These are phyloP conservation scores for Barnettozyma salicaria DNA, from an alignment of 805 yeast genomes.

Conservation along the genomic window DNA sequence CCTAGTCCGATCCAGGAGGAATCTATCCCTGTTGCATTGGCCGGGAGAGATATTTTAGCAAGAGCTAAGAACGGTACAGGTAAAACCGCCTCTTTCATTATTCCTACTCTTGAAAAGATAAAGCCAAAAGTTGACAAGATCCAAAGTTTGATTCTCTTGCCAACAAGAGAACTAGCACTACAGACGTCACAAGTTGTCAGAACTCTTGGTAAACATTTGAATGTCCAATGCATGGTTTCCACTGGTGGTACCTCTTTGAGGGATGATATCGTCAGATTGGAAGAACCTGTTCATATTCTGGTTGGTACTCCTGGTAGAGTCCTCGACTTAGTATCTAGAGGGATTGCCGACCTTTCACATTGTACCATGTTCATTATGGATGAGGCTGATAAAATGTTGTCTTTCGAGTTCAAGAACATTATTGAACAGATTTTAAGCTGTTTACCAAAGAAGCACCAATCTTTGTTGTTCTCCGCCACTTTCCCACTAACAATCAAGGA, in stretches of 20 bases:
- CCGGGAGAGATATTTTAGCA: constrained; percentile 94
- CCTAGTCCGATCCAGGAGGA: constrained; percentile 99
- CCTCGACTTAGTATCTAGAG: constrained; percentile 85
- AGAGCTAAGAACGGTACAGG: constrained; percentile 99
- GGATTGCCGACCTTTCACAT: constrained; percentile 78
- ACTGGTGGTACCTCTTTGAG: constrained; percentile 95
- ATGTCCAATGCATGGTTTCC: constrained; percentile 92
- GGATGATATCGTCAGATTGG: constrained; percentile 90
- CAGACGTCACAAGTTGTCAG: constrained; percentile 97
- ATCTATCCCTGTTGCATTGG: constrained; percentile 89
- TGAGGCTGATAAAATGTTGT: constrained; percentile 96
- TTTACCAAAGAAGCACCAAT: constrained; percentile 77
- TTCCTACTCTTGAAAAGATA: constrained; percentile 85
- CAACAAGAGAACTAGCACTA: constrained; percentile 95
- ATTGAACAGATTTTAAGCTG: constrained; percentile 81
- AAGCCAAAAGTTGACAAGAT: constrained; percentile 79
- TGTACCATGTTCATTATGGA: constrained; percentile 93
- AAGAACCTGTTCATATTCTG: constrained; percentile 87
- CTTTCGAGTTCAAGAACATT: constrained; percentile 81
- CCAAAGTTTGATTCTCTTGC: constrained; percentile 90
- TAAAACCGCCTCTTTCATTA: constrained; percentile 94
- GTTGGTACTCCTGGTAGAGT: constrained; percentile 99
- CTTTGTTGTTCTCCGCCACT: constrained; percentile 87
- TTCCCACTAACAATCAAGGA: constrained; percentile 92
- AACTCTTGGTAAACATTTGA: constrained; percentile 91